phyloP scores from a whole-genome alignment of 2,329 filamentous ascomycete genomes.

The Fusarium nygamai region DNA sequence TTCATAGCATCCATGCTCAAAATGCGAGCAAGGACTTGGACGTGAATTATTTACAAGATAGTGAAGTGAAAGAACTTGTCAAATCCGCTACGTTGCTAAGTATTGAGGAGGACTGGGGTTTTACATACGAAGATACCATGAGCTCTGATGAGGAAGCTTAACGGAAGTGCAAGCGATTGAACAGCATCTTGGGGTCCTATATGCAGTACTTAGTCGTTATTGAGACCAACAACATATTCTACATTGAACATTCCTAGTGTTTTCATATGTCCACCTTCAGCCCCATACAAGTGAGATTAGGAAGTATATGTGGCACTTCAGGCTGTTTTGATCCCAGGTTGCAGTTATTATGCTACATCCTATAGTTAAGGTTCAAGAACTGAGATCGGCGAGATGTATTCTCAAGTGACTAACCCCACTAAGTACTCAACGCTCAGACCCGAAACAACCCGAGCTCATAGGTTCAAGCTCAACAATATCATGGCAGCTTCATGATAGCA shows the following conservation, averaged over 20 bases:
- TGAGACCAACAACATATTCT: neutral
- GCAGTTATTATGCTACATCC: neutral
- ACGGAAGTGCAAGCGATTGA: neutral
- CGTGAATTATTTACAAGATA: constrained; percentile 25
- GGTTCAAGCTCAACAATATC: neutral
- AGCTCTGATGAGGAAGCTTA: neutral
- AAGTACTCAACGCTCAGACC: neutral
- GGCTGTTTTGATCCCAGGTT: neutral
- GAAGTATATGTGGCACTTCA: neutral
- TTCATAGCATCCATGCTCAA: constrained; percentile 29
- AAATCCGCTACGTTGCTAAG: constrained; percentile 43
- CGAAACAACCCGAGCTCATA: neutral
- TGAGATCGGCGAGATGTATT: neutral
- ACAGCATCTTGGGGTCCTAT: neutral
- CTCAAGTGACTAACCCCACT: neutral
- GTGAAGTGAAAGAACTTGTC: constrained; percentile 34
- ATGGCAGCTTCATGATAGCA: neutral
- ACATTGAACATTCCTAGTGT: neutral
- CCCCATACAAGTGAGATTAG: neutral
- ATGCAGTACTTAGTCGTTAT: neutral
- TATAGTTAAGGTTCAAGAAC: neutral
- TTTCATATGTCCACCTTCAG: neutral
- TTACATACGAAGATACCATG: constrained; percentile 47
- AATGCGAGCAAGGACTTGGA: constrained; percentile 47
- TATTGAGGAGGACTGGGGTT: constrained; percentile 48